These are phyloP conservation scores for Platismatia glauca DNA, from an alignment of 495 filamentous ascomycete species.

Conservation along the genomic window DNA sequence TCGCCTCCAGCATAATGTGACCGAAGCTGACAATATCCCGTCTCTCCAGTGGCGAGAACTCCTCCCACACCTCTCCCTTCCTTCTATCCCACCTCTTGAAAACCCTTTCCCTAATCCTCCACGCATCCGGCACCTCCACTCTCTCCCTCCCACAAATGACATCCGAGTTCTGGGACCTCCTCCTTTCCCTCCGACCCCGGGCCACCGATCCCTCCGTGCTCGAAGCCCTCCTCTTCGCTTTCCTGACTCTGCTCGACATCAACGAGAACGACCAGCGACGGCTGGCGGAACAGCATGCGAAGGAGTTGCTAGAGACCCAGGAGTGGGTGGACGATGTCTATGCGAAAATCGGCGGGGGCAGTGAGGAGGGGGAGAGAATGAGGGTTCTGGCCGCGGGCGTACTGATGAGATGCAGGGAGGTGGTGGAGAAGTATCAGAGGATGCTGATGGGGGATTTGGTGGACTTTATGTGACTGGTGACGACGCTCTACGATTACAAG, in stretches of 20 bases:
- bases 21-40: conserved; percentile 32
- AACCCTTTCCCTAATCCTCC: conserved; percentile 42
- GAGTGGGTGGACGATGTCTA: conserved; percentile 68
- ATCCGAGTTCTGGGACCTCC: conserved; percentile 37
- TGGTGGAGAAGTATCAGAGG: conserved; percentile 72
- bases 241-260: conserved; percentile 76
- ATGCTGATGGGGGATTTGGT: conserved; percentile 28
- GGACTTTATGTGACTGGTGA: conserved; percentile 9
- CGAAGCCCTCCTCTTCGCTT: conserved; percentile 65
- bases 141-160: conserved; percentile 39
- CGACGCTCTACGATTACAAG: conserved; percentile 17
- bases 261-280: conserved; percentile 48
- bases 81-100: conserved; percentile 44
- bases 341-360: conserved; percentile 41
- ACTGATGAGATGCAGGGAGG: conserved; percentile 66
- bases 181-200: conserved; percentile 37
- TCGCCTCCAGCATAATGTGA: conserved; percentile 26
- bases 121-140: conserved; percentile 41
- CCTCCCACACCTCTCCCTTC: conserved; percentile 32
- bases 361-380: conserved; percentile 51
- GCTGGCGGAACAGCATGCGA: conserved; percentile 48
- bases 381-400: conserved; percentile 74
- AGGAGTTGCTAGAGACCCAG: conserved; percentile 50
- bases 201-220: conserved; percentile 53
- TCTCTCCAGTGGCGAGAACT: conserved; percentile 18